These are phyloP conservation scores for Acmispon strigosus DNA, from an alignment of 306 rosid genomes.

Conservation along the genomic window DNA sequence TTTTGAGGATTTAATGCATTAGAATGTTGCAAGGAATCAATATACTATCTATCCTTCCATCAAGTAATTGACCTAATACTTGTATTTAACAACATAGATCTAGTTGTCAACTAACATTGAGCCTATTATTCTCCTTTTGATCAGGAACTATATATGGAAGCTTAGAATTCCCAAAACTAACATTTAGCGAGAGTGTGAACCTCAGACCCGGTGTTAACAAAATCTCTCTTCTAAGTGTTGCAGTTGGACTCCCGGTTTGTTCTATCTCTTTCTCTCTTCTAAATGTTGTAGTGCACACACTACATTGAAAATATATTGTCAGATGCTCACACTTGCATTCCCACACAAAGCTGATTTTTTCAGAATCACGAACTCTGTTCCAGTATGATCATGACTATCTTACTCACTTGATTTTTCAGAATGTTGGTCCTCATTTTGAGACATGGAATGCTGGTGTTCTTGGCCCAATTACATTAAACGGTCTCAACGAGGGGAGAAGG, in stretches of 20 bases:
- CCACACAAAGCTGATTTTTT: slow-evolving; percentile 1
- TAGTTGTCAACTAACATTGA: too few relatives aligned
- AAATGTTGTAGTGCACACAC: too few relatives aligned
- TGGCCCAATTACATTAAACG: slow-evolving; percentile 78
- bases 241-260: slow-evolving; percentile 93
- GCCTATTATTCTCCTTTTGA: slow-evolving; percentile 12
- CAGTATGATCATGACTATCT: slow-evolving; percentile 4
- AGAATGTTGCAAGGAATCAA: background rate
- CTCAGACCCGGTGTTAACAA: slow-evolving; percentile 77
- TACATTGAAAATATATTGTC: background rate
- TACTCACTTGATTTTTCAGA: slow-evolving; percentile 40
- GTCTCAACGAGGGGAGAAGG: slow-evolving; percentile 87
- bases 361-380: background rate
- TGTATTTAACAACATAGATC: too few relatives aligned
- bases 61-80: too few relatives aligned
- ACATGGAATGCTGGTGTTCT: slow-evolving; percentile 98
- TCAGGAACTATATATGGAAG: slow-evolving; percentile 89
- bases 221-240: slow-evolving; percentile 85
- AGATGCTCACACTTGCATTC: background rate
- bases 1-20: background rate
- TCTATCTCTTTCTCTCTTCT: slow-evolving; percentile 21
- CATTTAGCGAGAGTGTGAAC: slow-evolving; percentile 63
- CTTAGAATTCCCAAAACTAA: slow-evolving; percentile 78
- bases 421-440: slow-evolving; percentile 97
- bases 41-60: background rate